These are phyloP conservation scores for Nakazawaea ishiwadae DNA, from an alignment of 805 yeast species.

Conservation along the genomic window DNA sequence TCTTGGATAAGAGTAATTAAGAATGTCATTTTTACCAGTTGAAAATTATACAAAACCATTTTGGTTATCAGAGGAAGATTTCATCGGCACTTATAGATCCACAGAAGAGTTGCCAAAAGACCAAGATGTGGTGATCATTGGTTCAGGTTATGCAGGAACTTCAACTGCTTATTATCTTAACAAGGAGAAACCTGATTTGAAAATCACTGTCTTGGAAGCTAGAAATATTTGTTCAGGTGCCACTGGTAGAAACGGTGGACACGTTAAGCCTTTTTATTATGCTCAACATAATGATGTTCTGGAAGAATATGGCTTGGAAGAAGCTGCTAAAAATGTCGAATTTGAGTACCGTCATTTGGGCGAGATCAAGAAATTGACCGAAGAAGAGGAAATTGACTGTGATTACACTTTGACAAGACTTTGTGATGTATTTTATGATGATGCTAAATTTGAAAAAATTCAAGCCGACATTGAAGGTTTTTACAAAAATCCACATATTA, in stretches of 20 bases:
- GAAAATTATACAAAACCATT: constrained; percentile 17
- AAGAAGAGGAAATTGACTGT: constrained; percentile 23
- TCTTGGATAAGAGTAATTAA: too few species aligned
- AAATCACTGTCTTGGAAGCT: constrained; percentile 32
- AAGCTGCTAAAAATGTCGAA: constrained; percentile 28
- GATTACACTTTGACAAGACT: constrained; percentile 25
- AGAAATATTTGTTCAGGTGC: constrained; percentile 36
- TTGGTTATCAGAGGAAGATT: constrained; percentile 20
- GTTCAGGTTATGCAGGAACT: constrained; percentile 42
- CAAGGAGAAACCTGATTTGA: constrained; percentile 20
- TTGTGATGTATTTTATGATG: constrained; percentile 20
- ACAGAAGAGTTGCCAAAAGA: constrained; percentile 27
- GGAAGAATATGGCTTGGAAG: constrained; percentile 15
- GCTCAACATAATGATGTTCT: constrained; percentile 9
- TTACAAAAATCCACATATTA: constrained; percentile 25
- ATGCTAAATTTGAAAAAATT: constrained; percentile 7
- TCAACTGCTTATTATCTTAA: constrained; percentile 32
- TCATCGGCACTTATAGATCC: constrained; percentile 18
- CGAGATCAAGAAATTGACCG: constrained; percentile 24
- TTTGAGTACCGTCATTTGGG: constrained; percentile 30
- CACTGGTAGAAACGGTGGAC: constrained; percentile 42
- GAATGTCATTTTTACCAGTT: constrained; percentile 17
- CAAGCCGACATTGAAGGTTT: constrained; percentile 17
- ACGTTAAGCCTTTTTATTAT: constrained; percentile 33
- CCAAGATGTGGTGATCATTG: constrained; percentile 36